phyloP scores from a whole-genome alignment of 148 eudicot genomes.

The Heliamphora exappendiculata region DNA sequence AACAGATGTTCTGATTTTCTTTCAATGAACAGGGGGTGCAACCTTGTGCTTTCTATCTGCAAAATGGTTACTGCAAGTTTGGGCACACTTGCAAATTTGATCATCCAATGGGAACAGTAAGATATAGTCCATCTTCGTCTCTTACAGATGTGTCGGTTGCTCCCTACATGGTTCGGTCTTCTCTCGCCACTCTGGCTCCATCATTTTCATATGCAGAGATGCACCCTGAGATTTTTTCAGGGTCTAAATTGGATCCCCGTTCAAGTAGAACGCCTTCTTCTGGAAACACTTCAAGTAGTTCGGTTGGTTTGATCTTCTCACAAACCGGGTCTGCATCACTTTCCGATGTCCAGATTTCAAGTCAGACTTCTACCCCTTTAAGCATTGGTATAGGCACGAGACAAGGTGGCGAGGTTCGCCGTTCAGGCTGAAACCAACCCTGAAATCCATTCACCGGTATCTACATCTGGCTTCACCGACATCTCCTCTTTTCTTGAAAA shows the following conservation, averaged over 20 bases:
- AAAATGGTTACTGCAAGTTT: slow-evolving; percentile 69
- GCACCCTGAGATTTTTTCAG: slow-evolving; percentile 32
- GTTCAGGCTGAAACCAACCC: slow-evolving; percentile 21
- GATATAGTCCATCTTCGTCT: slow-evolving; percentile 63
- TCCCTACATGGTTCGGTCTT: slow-evolving; percentile 40
- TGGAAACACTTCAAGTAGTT: slow-evolving; percentile 26
- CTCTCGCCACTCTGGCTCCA: slow-evolving; percentile 30
- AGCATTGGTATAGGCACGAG: slow-evolving; percentile 16
- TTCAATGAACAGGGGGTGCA: slow-evolving; percentile 55
- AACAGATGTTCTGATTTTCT: not conserved
- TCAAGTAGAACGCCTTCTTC: slow-evolving; percentile 16
- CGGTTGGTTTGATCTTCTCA: slow-evolving; percentile 35
- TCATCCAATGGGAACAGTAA: slow-evolving; percentile 61
- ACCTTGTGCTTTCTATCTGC: slow-evolving; percentile 72
- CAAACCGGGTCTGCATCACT: slow-evolving; percentile 26
- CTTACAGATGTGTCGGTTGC: slow-evolving; percentile 52
- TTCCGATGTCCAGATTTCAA: slow-evolving; percentile 26
- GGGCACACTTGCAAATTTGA: slow-evolving; percentile 81
- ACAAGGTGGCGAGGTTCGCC: slow-evolving; percentile 29
- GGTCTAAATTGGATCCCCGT: slow-evolving; percentile 28
- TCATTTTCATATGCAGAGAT: slow-evolving; percentile 36
- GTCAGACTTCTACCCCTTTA: slow-evolving; percentile 24
- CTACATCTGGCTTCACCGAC: not conserved
- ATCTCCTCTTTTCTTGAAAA: slow-evolving; percentile 11
- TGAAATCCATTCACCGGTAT: slow-evolving; percentile 10